phyloP scores from a whole-genome alignment of 768 basidiomycete genomes.

The Rhodotorula paludigena region DNA sequence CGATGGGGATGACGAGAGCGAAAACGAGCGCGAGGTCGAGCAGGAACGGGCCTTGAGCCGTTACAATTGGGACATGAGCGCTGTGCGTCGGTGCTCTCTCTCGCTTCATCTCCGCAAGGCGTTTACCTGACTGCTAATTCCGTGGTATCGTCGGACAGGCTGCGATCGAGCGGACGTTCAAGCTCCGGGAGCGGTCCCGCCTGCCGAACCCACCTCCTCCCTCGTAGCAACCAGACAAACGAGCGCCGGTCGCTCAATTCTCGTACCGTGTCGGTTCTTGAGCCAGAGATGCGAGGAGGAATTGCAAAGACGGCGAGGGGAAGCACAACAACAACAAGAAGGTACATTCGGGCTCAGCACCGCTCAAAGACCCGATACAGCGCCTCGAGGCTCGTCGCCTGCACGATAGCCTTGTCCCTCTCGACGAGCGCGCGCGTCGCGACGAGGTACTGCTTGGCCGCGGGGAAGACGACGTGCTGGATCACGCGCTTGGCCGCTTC shows the following conservation, averaged over 20 bases:
- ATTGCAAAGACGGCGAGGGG: background rate
- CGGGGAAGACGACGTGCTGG: constrained; percentile 83
- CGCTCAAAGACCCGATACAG: constrained; percentile 70
- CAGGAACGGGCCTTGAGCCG: constrained; percentile 8
- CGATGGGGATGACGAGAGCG: constrained; percentile 8
- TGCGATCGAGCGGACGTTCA: constrained; percentile 4
- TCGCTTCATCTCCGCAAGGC: too few relatives aligned
- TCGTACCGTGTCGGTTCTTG: too few relatives aligned
- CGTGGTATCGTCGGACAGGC: background rate
- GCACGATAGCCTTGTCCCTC: constrained; percentile 57
- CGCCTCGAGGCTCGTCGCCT: constrained; percentile 83
- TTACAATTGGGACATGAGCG: constrained; percentile 27
- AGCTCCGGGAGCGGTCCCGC: background rate
- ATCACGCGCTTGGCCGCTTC: constrained; percentile 65
- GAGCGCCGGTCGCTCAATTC: too few relatives aligned
- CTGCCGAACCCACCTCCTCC: too few relatives aligned
- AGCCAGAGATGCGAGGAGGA: background rate
- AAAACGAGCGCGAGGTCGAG: constrained; percentile 31
- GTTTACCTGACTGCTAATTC: background rate
- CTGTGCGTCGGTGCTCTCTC: background rate
- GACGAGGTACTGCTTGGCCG: constrained; percentile 68
- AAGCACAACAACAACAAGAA: background rate
- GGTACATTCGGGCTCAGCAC: constrained; percentile 3
- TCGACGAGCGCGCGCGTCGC: constrained; percentile 64
- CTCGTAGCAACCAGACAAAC: too few relatives aligned